A percentile compares a stretch with the other conserved stretches of the same genome.
These are phyloP conservation scores for Begonia masoniana DNA, from an alignment of 306 rosid genomes.

Conservation along the genomic window DNA sequence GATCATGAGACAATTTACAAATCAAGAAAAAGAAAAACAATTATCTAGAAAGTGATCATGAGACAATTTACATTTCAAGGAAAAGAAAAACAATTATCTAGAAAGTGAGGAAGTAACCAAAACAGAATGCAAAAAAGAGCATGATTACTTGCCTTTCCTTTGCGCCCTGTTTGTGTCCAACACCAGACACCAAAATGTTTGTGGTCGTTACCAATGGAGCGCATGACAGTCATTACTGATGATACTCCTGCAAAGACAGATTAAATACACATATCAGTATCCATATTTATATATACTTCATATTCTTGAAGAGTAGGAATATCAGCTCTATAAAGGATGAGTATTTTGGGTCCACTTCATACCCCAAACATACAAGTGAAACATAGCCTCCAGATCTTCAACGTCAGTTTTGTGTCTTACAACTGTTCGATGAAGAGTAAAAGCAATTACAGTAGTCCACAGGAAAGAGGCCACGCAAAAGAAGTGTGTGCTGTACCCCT, in stretches of 20 bases:
- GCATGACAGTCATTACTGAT: conserved; percentile 71
- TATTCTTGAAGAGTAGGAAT: conserved; percentile 5
- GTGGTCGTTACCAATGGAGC: conserved; percentile 84
- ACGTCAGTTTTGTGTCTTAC: conserved; percentile 92
- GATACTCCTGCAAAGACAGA: conserved; percentile 55
- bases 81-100: too few relatives aligned
- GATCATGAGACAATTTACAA: too few relatives aligned
- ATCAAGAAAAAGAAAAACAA: too few relatives aligned
- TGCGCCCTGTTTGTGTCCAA: conserved; percentile 64
- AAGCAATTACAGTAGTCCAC: conserved; percentile 96
- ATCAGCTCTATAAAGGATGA: not conserved
- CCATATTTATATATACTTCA: conserved; percentile 5
- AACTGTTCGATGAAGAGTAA: conserved; percentile 94
- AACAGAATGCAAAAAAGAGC: too few relatives aligned
- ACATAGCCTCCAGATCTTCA: conserved; percentile 93
- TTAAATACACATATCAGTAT: conserved; percentile 13
- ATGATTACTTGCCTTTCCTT: conserved; percentile 64
- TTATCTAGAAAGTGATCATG: too few relatives aligned
- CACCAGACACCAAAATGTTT: conserved; percentile 74
- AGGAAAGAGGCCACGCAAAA: conserved; percentile 96
- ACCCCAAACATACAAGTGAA: conserved; percentile 99
- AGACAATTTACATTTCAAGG: too few relatives aligned
- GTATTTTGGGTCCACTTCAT: conserved; percentile 13
- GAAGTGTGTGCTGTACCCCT: conserved; percentile 88
- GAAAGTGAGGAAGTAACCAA: too few relatives aligned